These are phyloP conservation scores for Apiospora phragmitis DNA, from an alignment of 2,329 filamentous ascomycete species.

Conservation along the genomic window DNA sequence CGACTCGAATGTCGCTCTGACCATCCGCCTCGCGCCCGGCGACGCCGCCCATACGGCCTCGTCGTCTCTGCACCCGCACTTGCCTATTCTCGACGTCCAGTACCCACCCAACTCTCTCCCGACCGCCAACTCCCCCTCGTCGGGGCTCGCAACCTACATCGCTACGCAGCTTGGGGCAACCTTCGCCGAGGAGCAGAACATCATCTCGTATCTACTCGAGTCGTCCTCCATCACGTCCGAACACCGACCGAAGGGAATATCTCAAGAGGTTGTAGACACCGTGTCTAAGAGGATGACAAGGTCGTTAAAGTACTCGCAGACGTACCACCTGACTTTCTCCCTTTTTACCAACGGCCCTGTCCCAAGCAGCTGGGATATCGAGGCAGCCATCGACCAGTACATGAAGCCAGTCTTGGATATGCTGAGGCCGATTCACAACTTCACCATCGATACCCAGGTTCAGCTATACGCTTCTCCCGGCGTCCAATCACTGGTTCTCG, in stretches of 20 bases:
- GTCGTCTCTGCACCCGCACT: constrained; percentile 67
- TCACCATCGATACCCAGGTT: constrained; percentile 94
- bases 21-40: constrained; percentile 68
- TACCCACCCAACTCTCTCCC: constrained; percentile 72
- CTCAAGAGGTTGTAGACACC: constrained; percentile 53
- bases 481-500: constrained; percentile 65
- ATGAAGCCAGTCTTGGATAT: constrained; percentile 79
- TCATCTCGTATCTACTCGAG: constrained; percentile 74
- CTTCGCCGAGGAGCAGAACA: constrained; percentile 86
- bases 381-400: constrained; percentile 76
- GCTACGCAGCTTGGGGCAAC: constrained; percentile 74
- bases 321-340: constrained; percentile 94
- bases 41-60: constrained; percentile 48
- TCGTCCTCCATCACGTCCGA: constrained; percentile 55
- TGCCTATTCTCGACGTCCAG: constrained; percentile 72
- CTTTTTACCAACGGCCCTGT: constrained; percentile 78
- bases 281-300: constrained; percentile 74
- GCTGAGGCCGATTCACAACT: constrained; percentile 83
- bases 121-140: constrained; percentile 67
- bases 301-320: constrained; percentile 87
- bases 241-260: constrained; percentile 44
- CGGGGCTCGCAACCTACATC: constrained; percentile 73
- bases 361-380: constrained; percentile 90
- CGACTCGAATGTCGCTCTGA: constrained; percentile 60
- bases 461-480: constrained; percentile 83